Conservation (phyloP, 257 asterid genomes). For the Solanum virginianum region DNA sequence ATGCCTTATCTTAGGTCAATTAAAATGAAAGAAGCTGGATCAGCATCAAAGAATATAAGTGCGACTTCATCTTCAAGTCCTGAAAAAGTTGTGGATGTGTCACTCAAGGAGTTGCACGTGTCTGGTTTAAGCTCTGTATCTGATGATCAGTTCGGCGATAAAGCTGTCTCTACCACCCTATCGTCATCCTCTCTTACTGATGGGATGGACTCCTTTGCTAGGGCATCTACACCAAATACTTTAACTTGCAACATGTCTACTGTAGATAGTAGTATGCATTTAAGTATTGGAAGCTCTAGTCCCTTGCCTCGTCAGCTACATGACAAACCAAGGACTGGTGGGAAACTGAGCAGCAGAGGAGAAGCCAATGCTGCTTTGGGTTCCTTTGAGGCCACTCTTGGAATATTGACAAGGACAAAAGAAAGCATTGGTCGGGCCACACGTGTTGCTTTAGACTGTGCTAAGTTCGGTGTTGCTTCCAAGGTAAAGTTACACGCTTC, state of each 20-base stretch:
- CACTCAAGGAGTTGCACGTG: constrained; percentile 9
- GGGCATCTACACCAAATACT: constrained; percentile 42
- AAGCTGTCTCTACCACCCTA: constrained; percentile 32
- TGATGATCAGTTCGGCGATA: constrained; percentile 29
- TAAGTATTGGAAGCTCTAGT: constrained; percentile 33
- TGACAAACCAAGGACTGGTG: constrained; percentile 37
- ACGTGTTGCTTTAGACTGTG: constrained; percentile 76
- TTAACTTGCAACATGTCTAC: constrained; percentile 34
- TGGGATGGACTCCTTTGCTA: constrained; percentile 37
- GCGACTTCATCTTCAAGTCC: constrained; percentile 23
- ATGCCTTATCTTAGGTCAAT: constrained; percentile 25
- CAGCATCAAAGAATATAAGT: constrained; percentile 19
- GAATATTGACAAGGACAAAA: constrained; percentile 68
- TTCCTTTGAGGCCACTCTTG: constrained; percentile 59
- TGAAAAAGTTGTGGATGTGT: constrained; percentile 18
- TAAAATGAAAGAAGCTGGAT: constrained; percentile 22
- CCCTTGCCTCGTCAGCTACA: constrained; percentile 39
- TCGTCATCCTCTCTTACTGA: constrained; percentile 51
- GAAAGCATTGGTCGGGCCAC: constrained; percentile 86
- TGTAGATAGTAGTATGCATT: constrained; percentile 28
- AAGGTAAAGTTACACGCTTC: constrained; percentile 34
- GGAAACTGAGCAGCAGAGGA: constrained; percentile 45
- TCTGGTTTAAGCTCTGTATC: constrained; percentile 30
- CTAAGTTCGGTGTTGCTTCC: constrained; percentile 69
- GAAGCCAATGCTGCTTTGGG: constrained; percentile 39